Percentiles rank a stretch among this genome's conserved stretches.
Conservation (phyloP, 192 early-diverging fungal genomes). For the Geranomyces variabilis region DNA sequence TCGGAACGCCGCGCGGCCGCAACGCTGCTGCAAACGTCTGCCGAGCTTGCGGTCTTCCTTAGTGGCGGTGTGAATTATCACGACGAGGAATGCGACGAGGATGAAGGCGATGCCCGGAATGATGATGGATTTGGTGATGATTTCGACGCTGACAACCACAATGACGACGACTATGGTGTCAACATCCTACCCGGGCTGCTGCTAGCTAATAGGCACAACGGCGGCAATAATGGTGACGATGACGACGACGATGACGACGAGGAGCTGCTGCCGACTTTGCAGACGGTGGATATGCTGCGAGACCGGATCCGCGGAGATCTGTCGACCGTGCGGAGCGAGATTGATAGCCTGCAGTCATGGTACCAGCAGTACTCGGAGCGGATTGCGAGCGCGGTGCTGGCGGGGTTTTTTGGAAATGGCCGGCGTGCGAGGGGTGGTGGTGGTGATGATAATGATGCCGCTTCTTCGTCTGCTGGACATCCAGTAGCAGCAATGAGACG, state of each 20-base stretch:
- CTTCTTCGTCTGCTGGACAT: not conserved
- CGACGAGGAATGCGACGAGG: too few species aligned
- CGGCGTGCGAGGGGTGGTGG: not conserved
- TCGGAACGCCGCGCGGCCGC: too few species aligned
- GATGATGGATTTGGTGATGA: too few species aligned
- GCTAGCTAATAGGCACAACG: too few species aligned
- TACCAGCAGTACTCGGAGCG: constrained; percentile 6
- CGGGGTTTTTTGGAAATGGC: constrained; percentile 4
- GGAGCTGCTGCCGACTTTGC: not conserved
- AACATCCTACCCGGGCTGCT: too few species aligned
- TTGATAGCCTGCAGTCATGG: constrained; percentile 7
- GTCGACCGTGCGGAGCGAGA: constrained; percentile 1
- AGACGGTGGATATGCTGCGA: not conserved
- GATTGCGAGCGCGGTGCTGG: constrained; percentile 1
- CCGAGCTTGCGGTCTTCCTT: too few species aligned
- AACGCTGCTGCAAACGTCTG: too few species aligned
- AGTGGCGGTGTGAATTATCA: too few species aligned
- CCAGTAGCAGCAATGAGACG: not conserved
- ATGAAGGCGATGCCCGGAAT: too few species aligned
- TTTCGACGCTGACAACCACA: too few species aligned
- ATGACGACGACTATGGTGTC: too few species aligned
- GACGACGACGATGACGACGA: not conserved
- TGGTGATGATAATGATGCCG: not conserved
- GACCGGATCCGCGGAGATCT: not conserved
- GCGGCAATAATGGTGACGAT: not conserved